Evolutionary conservation across 2,329 filamentous ascomycete genomes (phyloP), one percentile per base, ranked within the genome.

Genomic region (Tolypocladium ophioglossoides): DNA sequence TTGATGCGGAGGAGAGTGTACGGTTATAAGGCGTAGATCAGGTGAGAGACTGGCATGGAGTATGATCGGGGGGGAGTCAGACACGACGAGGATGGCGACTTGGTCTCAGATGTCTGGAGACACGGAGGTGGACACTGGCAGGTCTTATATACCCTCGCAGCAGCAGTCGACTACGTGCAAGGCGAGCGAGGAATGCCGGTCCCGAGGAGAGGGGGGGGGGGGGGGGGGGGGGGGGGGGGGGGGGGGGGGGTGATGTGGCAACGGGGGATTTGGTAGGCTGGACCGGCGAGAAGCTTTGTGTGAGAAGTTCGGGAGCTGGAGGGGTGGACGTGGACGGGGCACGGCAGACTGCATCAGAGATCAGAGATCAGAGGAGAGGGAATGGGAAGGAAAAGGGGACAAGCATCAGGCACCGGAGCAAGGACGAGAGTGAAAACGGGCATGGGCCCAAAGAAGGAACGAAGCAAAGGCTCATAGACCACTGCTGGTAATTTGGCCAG

Each of bases 61-160:
- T 22, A 22, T 37, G 50, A 58, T 55, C 22, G 39, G 39, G 41
- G 48, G 49, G 52, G 22, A n/a, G 50, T 54, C 50, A 54, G 56
- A 57, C 48, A 52, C 32, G 38, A 32, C 51, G 52, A 50, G 55
- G 38, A 56, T 48, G 41, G 47, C 51, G 46, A 27, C 30, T 39
- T 44, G 54, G 54, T 58, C 52, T 55, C 53, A 52, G 41, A 51
- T 51, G 20, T 52, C 53, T 54, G 53, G 20, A 51, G 48, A 54
- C 44, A 47, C 27, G 52, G 44, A 20, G 20, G 51, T 34, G 54
- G 54, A 10, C 20, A 24, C 18, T 18, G 44, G 30, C 39, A 51
- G 52, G 49, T 55, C 53, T 57, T 58, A 54, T 59, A 57, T 60
- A 55, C n/a, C 27, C 22, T 52, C 14, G 27, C 14, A 40, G 20